phyloP scores from a whole-genome alignment of 208 protist genomes.

The Acanthamoeba lenticulata region DNA sequence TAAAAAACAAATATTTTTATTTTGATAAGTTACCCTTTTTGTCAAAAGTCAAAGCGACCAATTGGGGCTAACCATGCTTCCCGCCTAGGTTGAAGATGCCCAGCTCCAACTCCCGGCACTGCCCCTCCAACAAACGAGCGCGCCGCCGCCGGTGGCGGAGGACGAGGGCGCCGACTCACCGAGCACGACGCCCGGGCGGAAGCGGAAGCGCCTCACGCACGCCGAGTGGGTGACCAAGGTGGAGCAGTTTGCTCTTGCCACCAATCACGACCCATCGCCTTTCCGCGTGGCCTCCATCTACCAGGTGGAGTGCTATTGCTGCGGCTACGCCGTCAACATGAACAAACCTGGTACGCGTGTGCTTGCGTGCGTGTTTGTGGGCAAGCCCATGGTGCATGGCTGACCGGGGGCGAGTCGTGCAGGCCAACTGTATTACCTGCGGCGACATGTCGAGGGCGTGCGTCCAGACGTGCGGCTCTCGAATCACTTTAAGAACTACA shows the following conservation, averaged over 20 bases:
- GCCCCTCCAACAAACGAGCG: no score
- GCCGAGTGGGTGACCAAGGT: constrained; percentile 56
- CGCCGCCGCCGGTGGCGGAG: background rate
- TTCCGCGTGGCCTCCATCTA: constrained; percentile 65
- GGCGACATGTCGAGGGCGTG: constrained; percentile 55
- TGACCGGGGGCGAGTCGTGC: background rate
- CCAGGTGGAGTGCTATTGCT: constrained; percentile 66
- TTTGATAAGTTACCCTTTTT: no score
- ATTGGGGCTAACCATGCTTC: no score
- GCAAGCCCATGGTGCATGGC: background rate
- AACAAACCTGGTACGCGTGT: constrained; percentile 52
- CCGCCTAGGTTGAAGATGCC: no score
- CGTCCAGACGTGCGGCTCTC: constrained; percentile 31
- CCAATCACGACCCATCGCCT: constrained; percentile 48
- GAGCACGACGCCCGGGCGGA: background rate
- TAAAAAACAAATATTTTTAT: background rate
- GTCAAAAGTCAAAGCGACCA: no score
- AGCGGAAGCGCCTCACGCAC: constrained; percentile 11
- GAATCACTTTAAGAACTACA: constrained; percentile 67
- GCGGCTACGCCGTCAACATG: constrained; percentile 62
- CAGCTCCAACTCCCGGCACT: no score
- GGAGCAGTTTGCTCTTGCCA: constrained; percentile 25
- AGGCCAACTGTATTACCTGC: constrained; percentile 66
- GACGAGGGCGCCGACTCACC: background rate
- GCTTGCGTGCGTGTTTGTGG: background rate